Conservation (phyloP, 176 grass and related monocot species). For the Calamus simplicifolius region DNA sequence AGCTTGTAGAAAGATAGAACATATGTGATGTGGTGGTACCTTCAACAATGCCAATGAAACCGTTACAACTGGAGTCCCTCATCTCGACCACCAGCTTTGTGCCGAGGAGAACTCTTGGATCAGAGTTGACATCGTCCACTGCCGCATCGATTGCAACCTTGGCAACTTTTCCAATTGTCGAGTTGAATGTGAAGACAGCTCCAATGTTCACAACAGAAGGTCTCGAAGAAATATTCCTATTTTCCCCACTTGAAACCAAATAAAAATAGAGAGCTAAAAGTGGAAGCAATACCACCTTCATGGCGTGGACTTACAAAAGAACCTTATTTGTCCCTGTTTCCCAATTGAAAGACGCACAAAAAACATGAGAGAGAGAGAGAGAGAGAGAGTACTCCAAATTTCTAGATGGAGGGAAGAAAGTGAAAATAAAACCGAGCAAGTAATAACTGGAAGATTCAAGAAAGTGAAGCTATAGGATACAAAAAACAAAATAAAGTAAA, state of each 20-base stretch:
- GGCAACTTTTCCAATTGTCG: constrained; percentile 68
- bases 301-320: background rate
- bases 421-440: too few relatives aligned
- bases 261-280: constrained; percentile 29
- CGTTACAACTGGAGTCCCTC: constrained; percentile 65
- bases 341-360: too few relatives aligned
- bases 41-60: constrained; percentile 70
- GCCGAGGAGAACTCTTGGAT: constrained; percentile 50
- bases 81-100: constrained; percentile 51
- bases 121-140: constrained; percentile 58
- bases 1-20: background rate
- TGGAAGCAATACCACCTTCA: constrained; percentile 8
- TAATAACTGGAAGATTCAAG: too few relatives aligned
- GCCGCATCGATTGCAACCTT: constrained; percentile 63
- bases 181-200: constrained; percentile 57
- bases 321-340: too few relatives aligned
- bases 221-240: constrained; percentile 26
- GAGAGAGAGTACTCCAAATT: too few relatives aligned
- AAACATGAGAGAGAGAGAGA: too few relatives aligned
- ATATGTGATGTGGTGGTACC: constrained; percentile 26
- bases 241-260: constrained; percentile 23
- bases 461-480: too few relatives aligned
- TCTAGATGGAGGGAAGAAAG: too few relatives aligned
- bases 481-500: too few relatives aligned
- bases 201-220: constrained; percentile 49